phyloP scores from a whole-genome alignment of 371 early-diverging fungal species.

The Mucor velutinosus region DNA sequence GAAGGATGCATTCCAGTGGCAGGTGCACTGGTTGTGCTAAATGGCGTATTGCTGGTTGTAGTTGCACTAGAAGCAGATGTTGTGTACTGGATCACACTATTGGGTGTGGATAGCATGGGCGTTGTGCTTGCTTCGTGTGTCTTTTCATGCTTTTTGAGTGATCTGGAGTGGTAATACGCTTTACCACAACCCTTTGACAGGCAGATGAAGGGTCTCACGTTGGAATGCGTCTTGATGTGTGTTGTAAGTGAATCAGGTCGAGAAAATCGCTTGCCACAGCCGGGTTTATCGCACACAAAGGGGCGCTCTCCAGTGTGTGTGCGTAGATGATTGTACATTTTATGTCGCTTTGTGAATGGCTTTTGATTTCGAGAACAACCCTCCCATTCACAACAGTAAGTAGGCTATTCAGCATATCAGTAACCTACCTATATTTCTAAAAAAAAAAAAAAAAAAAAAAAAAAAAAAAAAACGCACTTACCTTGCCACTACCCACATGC shows the following conservation, averaged over 20 bases:
- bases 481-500: conserved; percentile 31
- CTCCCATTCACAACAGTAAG: conserved; percentile 84
- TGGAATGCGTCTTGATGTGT: conserved; percentile 88
- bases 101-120: conserved; percentile 16
- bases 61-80: not conserved
- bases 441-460: too few species aligned
- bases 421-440: too few species aligned
- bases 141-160: conserved; percentile 77
- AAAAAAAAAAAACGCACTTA: not conserved
- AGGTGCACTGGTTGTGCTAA: conserved; percentile 7
- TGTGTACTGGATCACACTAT: conserved; percentile 17
- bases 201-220: conserved; percentile 74
- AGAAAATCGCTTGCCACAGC: conserved; percentile 86
- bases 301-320: conserved; percentile 87
- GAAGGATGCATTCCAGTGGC: not conserved
- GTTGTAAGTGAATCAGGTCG: conserved; percentile 89
- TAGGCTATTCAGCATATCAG: conserved; percentile 38
- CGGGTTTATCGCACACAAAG: conserved; percentile 52
- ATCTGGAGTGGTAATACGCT: conserved; percentile 81
- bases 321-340: conserved; percentile 87
- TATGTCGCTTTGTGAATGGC: conserved; percentile 89
- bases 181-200: conserved; percentile 64
- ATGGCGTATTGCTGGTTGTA: not conserved
- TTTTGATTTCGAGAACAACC: conserved; percentile 74
- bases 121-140: conserved; percentile 46